phyloP scores from a whole-genome alignment of 2,329 filamentous ascomycete genomes.

The Chrysosporium queenslandicum region DNA sequence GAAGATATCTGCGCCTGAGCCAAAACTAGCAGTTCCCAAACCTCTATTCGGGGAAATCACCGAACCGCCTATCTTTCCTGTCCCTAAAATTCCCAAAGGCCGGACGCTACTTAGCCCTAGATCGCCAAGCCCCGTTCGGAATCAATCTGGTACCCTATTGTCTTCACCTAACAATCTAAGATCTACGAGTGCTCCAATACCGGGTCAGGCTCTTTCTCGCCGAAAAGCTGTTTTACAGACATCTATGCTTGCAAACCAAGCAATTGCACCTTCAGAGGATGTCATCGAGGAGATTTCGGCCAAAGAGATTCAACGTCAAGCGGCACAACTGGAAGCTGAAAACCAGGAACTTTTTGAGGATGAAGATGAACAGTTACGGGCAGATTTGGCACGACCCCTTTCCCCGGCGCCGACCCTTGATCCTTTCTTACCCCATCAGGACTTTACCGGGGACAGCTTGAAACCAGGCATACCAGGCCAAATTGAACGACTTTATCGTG shows the following conservation, averaged over 20 bases:
- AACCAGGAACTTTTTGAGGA: constrained; percentile 35
- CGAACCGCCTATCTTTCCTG: constrained; percentile 30
- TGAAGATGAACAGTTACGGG: constrained; percentile 40
- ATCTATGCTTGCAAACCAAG: constrained; percentile 24
- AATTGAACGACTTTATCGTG: constrained; percentile 42
- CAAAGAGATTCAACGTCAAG: constrained; percentile 25
- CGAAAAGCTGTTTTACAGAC: constrained; percentile 33
- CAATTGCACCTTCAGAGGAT: constrained; percentile 21
- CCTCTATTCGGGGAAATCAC: constrained; percentile 39
- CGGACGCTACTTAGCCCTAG: constrained; percentile 29
- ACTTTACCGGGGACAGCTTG: constrained; percentile 35
- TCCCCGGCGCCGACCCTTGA: constrained; percentile 37
- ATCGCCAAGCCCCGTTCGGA: constrained; percentile 40
- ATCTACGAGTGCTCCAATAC: constrained; percentile 32
- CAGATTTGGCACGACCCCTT: constrained; percentile 36
- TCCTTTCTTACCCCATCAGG: constrained; percentile 41
- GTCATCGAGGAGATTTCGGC: constrained; percentile 23
- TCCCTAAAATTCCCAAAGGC: constrained; percentile 26
- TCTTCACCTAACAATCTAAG: constrained; percentile 28
- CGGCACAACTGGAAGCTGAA: constrained; percentile 28
- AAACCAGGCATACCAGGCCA: constrained; percentile 42
- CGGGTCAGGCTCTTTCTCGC: constrained; percentile 32
- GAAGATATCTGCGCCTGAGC: constrained; percentile 27
- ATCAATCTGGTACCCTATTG: constrained; percentile 21
- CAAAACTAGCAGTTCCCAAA: constrained; percentile 22